Conservation (phyloP, 2,329 filamentous ascomycete genomes). For the Dothiorella sarmentorum region DNA sequence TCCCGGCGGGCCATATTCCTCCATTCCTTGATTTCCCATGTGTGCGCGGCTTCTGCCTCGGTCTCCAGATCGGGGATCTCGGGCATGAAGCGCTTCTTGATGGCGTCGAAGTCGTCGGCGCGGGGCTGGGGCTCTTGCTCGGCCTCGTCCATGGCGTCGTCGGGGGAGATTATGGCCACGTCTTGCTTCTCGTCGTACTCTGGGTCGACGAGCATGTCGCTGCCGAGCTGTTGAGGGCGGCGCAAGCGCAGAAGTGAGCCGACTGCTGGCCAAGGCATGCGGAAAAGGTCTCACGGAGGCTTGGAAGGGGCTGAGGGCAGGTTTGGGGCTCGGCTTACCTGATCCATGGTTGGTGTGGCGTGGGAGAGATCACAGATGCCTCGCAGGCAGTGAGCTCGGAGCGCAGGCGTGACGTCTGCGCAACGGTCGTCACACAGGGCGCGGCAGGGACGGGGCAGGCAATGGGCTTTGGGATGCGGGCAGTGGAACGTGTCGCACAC, state of each 20-base stretch:
- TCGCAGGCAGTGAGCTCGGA: constrained; percentile 4
- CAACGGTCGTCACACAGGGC: constrained; percentile 1
- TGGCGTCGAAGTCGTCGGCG: constrained; percentile 70
- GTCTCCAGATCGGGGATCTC: constrained; percentile 76
- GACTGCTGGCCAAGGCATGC: not conserved
- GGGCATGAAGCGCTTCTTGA: constrained; percentile 75
- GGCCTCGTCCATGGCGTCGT: constrained; percentile 55
- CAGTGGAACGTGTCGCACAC: constrained; percentile 10
- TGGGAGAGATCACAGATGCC: constrained; percentile 11
- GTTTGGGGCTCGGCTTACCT: constrained; percentile 30
- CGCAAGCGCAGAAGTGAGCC: constrained; percentile 12
- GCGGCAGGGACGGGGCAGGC: constrained; percentile 10
- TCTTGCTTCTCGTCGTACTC: constrained; percentile 61
- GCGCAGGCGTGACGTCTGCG: constrained; percentile 5
- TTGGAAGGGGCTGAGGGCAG: constrained; percentile 20
- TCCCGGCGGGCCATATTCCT: constrained; percentile 71
- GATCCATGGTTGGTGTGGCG: constrained; percentile 33
- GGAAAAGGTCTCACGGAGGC: not conserved
- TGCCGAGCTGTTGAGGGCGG: constrained; percentile 48
- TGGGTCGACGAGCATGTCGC: constrained; percentile 61
- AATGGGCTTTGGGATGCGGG: not conserved
- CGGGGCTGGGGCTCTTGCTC: constrained; percentile 51
- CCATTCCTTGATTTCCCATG: constrained; percentile 89
- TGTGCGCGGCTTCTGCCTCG: constrained; percentile 70
- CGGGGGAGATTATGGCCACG: constrained; percentile 61